Conservation (phyloP, 306 rosid genomes). For the Lagenaria siceraria region DNA sequence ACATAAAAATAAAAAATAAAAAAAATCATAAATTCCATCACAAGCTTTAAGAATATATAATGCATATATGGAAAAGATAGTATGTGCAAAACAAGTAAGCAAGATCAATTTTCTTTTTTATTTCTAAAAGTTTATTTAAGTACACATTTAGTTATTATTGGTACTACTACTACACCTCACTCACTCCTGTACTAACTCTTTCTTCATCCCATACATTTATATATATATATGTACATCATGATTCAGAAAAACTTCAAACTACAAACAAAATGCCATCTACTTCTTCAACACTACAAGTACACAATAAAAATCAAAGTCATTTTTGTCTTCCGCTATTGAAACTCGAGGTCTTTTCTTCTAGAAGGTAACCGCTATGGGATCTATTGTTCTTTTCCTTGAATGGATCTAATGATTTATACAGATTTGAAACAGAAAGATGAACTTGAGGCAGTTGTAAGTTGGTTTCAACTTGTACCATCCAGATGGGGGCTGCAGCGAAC, state of each 20-base stretch:
- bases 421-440: not conserved
- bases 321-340: slow-evolving; percentile 6
- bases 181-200: slow-evolving; percentile 25
- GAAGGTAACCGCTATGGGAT: not conserved
- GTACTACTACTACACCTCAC: slow-evolving; percentile 10
- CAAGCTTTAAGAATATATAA: not conserved
- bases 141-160: slow-evolving; percentile 16
- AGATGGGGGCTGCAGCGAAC: not conserved
- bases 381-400: not conserved
- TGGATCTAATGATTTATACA: not conserved
- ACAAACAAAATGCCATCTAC: slow-evolving; percentile 11
- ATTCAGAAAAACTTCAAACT: slow-evolving; percentile 22
- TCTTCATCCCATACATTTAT: slow-evolving; percentile 13
- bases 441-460: not conserved
- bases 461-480: not conserved
- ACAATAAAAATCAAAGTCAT: slow-evolving; percentile 7
- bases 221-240: slow-evolving; percentile 14
- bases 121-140: slow-evolving; percentile 23
- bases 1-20: too few species aligned
- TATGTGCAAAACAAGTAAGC: not conserved
- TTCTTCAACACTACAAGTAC: slow-evolving; percentile 17
- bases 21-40: not conserved
- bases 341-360: slow-evolving; percentile 8
- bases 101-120: slow-evolving; percentile 4
- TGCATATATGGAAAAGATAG: not conserved